A percentile compares a stretch with the other conserved stretches of the same genome.
Evolutionary conservation across 2,329 filamentous ascomycete genomes (phyloP).

Genomic region (Fusarium graminum): DNA sequence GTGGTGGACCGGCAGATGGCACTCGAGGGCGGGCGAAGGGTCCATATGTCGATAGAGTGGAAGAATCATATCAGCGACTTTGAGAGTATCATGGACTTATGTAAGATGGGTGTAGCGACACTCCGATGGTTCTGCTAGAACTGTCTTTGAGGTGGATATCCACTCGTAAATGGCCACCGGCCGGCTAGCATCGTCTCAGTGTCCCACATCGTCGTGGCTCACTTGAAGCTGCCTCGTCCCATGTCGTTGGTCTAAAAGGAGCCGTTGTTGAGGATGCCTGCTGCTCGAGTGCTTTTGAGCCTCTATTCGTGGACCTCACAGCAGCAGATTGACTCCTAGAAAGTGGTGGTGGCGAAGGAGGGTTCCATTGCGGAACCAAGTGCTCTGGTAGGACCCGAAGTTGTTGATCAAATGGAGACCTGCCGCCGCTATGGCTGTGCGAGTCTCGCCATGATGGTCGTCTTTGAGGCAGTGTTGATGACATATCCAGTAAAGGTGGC

Average conservation of each 20-base stretch:
- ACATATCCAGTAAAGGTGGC: conserved; percentile 1
- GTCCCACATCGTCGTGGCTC: conserved; percentile 1
- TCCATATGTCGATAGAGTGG: no score
- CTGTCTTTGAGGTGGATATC: rapidly evolving
- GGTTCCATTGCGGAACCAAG: rapidly evolving
- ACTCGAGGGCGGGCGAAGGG: no score
- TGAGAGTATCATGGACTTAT: no score
- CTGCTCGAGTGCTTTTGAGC: rapidly evolving
- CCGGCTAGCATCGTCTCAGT: background rate
- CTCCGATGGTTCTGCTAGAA: no score
- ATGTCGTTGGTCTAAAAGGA: background rate
- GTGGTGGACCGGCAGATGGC: no score
- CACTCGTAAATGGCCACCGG: background rate
- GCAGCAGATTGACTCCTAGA: conserved; percentile 1
- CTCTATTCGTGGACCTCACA: background rate
- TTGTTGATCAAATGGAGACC: background rate
- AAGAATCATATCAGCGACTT: no score
- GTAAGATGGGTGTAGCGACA: no score
- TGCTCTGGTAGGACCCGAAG: rapidly evolving
- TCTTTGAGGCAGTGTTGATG: background rate
- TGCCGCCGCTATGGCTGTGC: rapidly evolving
- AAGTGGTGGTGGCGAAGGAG: rapidly evolving
- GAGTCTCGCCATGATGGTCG: background rate
- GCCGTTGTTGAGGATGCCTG: background rate
- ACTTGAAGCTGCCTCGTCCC: background rate